These are phyloP conservation scores for Wickerhamomyces sp. DNA, from an alignment of 1,139 yeast genomes.

Conservation along the genomic window DNA sequence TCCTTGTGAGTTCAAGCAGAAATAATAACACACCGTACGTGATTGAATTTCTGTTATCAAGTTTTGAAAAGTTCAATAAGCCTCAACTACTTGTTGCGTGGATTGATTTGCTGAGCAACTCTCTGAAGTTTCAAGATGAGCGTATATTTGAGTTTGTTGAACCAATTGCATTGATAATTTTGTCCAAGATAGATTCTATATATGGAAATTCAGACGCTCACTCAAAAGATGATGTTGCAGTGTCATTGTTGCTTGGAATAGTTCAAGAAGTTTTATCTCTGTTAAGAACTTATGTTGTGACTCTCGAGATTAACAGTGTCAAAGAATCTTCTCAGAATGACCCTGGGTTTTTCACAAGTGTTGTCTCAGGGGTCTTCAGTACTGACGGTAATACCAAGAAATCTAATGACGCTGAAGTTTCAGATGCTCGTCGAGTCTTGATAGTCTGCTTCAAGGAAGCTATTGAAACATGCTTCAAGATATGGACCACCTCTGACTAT, in stretches of 20 bases:
- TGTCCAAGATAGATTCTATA: constrained; percentile 17
- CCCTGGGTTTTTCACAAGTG: constrained; percentile 66
- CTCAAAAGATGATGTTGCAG: constrained; percentile 36
- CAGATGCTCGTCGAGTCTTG: constrained; percentile 15
- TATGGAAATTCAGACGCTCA: constrained; percentile 10
- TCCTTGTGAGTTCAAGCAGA: constrained; percentile 8
- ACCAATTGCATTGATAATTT: constrained; percentile 15
- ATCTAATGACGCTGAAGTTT: constrained; percentile 1
- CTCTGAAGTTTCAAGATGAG: constrained; percentile 21
- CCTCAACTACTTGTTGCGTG: constrained; percentile 16
- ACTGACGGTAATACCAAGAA: constrained; percentile 63
- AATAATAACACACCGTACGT: constrained; percentile 14
- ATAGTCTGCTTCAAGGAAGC: constrained; percentile 57
- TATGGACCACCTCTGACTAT: constrained; percentile 49
- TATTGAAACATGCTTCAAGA: constrained; percentile 45
- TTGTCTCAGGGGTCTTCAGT: constrained; percentile 82
- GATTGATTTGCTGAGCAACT: constrained; percentile 17
- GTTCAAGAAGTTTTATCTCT: constrained; percentile 28
- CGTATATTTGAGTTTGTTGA: constrained; percentile 20
- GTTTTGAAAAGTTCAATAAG: constrained; percentile 18
- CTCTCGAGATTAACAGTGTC: constrained; percentile 17
- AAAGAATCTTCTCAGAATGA: constrained; percentile 20
- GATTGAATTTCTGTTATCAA: constrained; percentile 18
- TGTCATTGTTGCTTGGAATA: constrained; percentile 55
- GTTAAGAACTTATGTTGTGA: constrained; percentile 20